Conservation (phyloP, 2,329 filamentous ascomycete species). For the Penicillium sp. region DNA sequence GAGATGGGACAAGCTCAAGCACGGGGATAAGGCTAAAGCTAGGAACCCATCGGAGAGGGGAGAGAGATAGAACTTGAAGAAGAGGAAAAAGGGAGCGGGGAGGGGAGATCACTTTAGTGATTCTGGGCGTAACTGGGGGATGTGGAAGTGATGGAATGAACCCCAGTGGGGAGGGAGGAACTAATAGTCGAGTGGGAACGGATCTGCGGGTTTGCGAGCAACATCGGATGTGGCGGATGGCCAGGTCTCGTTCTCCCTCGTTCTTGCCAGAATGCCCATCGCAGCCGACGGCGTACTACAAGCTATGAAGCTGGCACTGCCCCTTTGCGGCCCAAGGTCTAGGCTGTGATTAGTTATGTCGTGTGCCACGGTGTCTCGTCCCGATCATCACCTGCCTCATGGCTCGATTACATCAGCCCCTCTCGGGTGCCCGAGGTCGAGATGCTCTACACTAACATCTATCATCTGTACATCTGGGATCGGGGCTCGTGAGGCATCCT, state of each 20-base stretch:
- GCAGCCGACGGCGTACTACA: too few species aligned
- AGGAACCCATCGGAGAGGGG: conserved; percentile 5
- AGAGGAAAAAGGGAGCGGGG: conserved; percentile 9
- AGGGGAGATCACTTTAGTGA: conserved; percentile 1
- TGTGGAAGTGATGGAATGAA: conserved; percentile 17
- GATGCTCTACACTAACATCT: too few species aligned
- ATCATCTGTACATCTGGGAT: neutral
- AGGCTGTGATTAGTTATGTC: too few species aligned
- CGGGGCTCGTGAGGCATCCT: too few species aligned
- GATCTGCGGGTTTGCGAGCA: conserved; percentile 2
- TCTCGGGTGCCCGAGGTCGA: neutral
- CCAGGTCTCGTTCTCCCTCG: too few species aligned
- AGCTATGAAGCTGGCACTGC: too few species aligned
- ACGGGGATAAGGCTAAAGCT: conserved; percentile 4
- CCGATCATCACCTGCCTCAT: conserved; percentile 11
- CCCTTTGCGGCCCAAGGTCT: too few species aligned
- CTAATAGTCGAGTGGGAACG: neutral
- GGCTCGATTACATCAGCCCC: conserved; percentile 3
- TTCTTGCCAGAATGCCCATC: too few species aligned
- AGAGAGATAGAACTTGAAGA: conserved; percentile 3
- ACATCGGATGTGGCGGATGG: conserved; percentile 20
- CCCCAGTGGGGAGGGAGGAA: neutral
- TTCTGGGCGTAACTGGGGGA: conserved; percentile 24
- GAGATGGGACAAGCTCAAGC: conserved; percentile 4
- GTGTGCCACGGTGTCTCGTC: conserved; percentile 6